Base-by-base conservation (phyloP, 805 yeast genomes). In the Ogataea glucozyma region DNA sequence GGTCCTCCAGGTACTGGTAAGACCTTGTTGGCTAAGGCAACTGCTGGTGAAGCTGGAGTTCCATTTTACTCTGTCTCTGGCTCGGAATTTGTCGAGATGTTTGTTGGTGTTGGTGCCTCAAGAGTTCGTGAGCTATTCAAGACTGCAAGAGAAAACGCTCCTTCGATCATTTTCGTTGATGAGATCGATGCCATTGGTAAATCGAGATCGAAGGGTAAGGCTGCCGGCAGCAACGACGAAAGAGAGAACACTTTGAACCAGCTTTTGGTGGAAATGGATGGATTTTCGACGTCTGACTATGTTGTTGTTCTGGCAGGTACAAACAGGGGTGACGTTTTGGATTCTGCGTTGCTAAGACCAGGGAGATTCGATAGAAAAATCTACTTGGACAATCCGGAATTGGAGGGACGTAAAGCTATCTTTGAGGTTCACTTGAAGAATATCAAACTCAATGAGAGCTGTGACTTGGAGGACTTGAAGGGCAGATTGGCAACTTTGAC, bases 1-100 rank as follows among this genome's bases (percentile, higher is more conserved):
- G 97, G 97, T 52, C 95, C 96, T 13, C 97, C 97, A 31, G 97
- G 97, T 72, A 89, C 97, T 3, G 97, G 97, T 79, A 89, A 89
- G 65, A 89, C 97, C 0, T 67, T 89, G 49, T 69, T 89, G 43
- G 97, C 97, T 18, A 88, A 86, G 64, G 97, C 97, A 10, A 89
- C 97, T 19, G 97, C 97, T 2, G 97, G 97, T 54, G 97, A 89
- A 64, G 96, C 97, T 2, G 93, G 88, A 38, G 97, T 89, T 39
- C 96, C 97, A 19, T 89, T 89, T 63, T 81, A 81, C 51, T 83
- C 93, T 17, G 96, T 89, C 6, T 85, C 95, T 1, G 97, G 96
- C 56, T 88, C 96, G 11, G 97, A 89, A 62, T 89, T 89, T 54
- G 95, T 88, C n/a, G 96, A 89, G 65, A 89, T 89, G 96, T 89